These are phyloP conservation scores for Botryosphaeria dothidea DNA, from an alignment of 2,329 filamentous ascomycete species.

Conservation along the genomic window DNA sequence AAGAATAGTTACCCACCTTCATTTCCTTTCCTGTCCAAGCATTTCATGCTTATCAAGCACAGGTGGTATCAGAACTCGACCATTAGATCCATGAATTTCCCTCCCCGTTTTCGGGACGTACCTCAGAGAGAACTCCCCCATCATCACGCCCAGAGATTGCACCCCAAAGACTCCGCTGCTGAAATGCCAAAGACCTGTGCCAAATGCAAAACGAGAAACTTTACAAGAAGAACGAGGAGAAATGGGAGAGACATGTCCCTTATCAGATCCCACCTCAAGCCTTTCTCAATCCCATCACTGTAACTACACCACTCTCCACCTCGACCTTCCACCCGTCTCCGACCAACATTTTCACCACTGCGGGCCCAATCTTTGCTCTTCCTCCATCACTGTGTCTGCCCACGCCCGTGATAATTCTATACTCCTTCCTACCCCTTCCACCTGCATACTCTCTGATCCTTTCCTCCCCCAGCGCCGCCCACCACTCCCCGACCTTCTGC, in stretches of 20 bases:
- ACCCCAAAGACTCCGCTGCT: no score
- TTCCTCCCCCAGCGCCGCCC: constrained; percentile 69
- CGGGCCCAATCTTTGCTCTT: constrained; percentile 72
- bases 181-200: no score
- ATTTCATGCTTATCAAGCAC: no score
- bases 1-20: no score
- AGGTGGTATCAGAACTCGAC: no score
- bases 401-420: constrained; percentile 77
- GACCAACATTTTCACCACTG: constrained; percentile 74
- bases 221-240: neutral
- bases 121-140: no score
- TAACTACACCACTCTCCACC: constrained; percentile 68
- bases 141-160: no score
- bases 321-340: constrained; percentile 83
- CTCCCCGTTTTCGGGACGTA: no score
- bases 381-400: constrained; percentile 79
- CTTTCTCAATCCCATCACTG: constrained; percentile 61
- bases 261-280: neutral
- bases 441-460: constrained; percentile 50
- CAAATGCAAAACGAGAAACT: neutral
- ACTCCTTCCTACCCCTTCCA: constrained; percentile 53
- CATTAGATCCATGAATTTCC: no score
- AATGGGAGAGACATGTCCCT: neutral
- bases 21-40: no score
- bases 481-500: constrained; percentile 71